Percentiles rank a stretch among this genome's conserved stretches.
These are phyloP conservation scores for Saraca asoca DNA, from an alignment of 331 rosid species.

Conservation along the genomic window DNA sequence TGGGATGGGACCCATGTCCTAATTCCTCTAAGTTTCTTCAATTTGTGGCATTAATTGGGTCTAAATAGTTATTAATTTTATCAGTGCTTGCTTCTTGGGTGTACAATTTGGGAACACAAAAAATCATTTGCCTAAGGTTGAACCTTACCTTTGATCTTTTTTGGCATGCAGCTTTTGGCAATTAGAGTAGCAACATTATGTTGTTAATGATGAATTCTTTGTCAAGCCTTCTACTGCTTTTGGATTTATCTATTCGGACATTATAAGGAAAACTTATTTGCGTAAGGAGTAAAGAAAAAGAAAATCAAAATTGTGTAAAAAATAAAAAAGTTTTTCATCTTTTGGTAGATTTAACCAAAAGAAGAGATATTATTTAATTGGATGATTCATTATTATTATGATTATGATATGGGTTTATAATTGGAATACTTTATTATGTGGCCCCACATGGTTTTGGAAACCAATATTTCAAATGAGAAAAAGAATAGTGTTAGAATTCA, in stretches of 20 bases:
- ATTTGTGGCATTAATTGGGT: not conserved
- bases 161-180: conserved; percentile 32
- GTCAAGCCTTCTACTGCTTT: not conserved
- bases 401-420: not conserved
- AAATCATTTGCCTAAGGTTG: conserved; percentile 28
- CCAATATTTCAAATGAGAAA: not conserved
- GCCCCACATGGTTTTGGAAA: not conserved
- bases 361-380: not conserved
- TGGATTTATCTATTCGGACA: conserved; percentile 1
- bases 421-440: not conserved
- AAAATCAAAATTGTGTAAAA: no score
- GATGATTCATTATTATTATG: not conserved
- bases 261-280: not conserved
- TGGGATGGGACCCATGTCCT: conserved; percentile 1
- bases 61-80: not conserved
- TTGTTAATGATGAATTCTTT: conserved; percentile 27
- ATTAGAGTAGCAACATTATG: not conserved
- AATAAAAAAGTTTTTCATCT: not conserved
- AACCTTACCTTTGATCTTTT: conserved; percentile 32
- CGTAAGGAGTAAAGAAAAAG: not conserved
- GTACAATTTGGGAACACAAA: conserved; percentile 1
- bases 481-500: not conserved
- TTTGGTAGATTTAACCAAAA: not conserved
- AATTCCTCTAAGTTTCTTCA: not conserved
- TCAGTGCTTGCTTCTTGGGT: conserved; percentile 12